phyloP scores from a whole-genome alignment of 2,329 filamentous ascomycete genomes.

The Scolecobasidium constrictum region DNA sequence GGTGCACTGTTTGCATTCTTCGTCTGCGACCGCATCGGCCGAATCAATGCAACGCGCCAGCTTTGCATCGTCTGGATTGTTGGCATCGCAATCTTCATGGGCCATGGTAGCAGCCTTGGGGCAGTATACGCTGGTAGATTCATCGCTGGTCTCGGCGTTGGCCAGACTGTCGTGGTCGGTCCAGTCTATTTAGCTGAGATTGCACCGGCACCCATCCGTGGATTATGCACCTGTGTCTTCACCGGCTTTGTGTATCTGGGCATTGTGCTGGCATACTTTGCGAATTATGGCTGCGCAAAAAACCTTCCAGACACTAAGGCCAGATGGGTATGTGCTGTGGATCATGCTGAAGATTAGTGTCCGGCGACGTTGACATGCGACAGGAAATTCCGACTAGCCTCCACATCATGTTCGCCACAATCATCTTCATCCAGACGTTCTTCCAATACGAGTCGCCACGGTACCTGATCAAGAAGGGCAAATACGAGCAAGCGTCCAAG shows the following conservation, averaged over 20 bases:
- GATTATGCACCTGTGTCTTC: slow-evolving; percentile 5
- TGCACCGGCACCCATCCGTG: slow-evolving; percentile 3
- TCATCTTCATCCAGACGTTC: slow-evolving; percentile 11
- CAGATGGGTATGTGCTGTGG: slow-evolving; percentile 1
- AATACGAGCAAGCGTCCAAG: slow-evolving; percentile 18
- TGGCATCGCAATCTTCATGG: slow-evolving; percentile 31
- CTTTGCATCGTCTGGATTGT: slow-evolving; percentile 29
- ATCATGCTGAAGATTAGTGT: no score
- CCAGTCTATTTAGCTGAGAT: slow-evolving; percentile 7
- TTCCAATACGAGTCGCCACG: slow-evolving; percentile 21
- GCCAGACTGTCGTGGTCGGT: slow-evolving; percentile 6
- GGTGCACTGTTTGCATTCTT: slow-evolving; percentile 54
- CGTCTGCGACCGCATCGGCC: slow-evolving; percentile 33
- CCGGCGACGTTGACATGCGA: no score
- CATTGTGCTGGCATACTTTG: slow-evolving; percentile 9
- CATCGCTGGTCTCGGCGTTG: slow-evolving; percentile 8
- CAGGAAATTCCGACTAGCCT: no score
- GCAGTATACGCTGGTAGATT: slow-evolving; percentile 37
- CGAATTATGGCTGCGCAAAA: not conserved
- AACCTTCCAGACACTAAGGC: slow-evolving; percentile 9
- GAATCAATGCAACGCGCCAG: slow-evolving; percentile 31
- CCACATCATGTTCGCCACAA: slow-evolving; percentile 14
- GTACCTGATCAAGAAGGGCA: slow-evolving; percentile 22
- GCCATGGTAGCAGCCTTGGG: slow-evolving; percentile 24
- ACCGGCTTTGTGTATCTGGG: slow-evolving; percentile 6